Conservation (phyloP, 345 rosid species). For the Linum tenue region DNA sequence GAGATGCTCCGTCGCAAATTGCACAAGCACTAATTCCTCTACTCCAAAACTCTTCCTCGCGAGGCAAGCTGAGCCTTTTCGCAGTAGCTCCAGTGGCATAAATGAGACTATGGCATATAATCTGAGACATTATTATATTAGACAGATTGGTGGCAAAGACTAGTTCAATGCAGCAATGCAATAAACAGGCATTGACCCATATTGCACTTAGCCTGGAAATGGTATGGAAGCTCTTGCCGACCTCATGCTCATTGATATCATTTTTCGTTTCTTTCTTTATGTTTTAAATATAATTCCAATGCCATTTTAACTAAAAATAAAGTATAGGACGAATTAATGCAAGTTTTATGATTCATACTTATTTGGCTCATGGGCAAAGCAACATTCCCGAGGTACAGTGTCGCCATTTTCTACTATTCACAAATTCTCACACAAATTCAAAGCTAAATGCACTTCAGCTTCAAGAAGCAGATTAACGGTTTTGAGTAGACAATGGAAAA, state of each 20-base stretch:
- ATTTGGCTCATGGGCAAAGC: too few relatives aligned
- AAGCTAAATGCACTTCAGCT: not conserved
- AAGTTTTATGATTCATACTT: too few relatives aligned
- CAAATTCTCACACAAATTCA: too few relatives aligned
- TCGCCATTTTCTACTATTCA: too few relatives aligned
- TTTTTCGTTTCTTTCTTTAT: too few relatives aligned
- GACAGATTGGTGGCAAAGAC: not conserved
- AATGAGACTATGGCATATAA: constrained; percentile 70
- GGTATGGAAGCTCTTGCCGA: not conserved
- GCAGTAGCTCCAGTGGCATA: constrained; percentile 99
- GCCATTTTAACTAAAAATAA: not conserved
- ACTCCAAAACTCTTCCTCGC: constrained; percentile 97
- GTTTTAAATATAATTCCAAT: not conserved
- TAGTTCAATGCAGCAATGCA: not conserved
- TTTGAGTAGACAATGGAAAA: not conserved
- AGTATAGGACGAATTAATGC: too few relatives aligned
- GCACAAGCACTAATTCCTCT: constrained; percentile 99
- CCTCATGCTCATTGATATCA: not conserved
- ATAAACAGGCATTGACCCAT: too few relatives aligned
- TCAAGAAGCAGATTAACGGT: not conserved
- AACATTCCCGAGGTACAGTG: too few relatives aligned
- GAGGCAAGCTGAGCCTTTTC: constrained; percentile 64
- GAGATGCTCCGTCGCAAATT: constrained; percentile 97
- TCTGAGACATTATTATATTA: constrained; percentile 32
- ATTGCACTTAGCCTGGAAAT: not conserved